Evolutionary conservation across 2,329 filamentous ascomycete species (phyloP).

Genomic region (Pseudogymnoascus sp.): DNA sequence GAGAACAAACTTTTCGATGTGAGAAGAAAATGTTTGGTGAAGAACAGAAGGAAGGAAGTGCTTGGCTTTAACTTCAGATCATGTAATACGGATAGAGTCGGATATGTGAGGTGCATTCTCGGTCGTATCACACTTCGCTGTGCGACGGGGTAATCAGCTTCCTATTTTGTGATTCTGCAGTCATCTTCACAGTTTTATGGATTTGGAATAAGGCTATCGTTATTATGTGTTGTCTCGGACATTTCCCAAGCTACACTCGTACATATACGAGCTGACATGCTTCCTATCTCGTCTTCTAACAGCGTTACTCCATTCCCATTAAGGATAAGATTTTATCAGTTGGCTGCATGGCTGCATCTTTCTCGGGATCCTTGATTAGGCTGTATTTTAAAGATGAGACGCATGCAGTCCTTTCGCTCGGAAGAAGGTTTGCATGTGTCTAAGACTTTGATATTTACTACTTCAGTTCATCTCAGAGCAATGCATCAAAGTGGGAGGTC

Average conservation of each 20-base stretch:
- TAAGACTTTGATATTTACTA: no score
- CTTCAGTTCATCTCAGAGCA: not conserved
- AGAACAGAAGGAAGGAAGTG: not conserved
- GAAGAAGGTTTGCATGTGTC: no score
- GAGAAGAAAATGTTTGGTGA: not conserved
- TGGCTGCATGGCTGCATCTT: not conserved
- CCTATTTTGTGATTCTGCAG: not conserved
- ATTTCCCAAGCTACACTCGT: not conserved
- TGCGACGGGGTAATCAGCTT: not conserved
- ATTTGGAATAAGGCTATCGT: not conserved
- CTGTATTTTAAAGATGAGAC: not conserved
- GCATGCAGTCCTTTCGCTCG: no score
- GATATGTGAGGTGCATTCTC: not conserved
- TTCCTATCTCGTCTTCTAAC: not conserved
- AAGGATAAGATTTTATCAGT: not conserved
- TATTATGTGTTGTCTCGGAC: not conserved
- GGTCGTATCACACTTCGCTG: not conserved
- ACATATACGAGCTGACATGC: not conserved
- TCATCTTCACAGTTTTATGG: not conserved
- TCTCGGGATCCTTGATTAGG: not conserved
- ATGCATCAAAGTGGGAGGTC: not conserved
- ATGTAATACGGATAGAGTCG: not conserved
- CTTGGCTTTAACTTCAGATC: not conserved
- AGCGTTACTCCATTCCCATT: not conserved
- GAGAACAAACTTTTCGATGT: not conserved